phyloP scores from a whole-genome alignment of 148 eudicot genomes.

The Polygonum maritimum region DNA sequence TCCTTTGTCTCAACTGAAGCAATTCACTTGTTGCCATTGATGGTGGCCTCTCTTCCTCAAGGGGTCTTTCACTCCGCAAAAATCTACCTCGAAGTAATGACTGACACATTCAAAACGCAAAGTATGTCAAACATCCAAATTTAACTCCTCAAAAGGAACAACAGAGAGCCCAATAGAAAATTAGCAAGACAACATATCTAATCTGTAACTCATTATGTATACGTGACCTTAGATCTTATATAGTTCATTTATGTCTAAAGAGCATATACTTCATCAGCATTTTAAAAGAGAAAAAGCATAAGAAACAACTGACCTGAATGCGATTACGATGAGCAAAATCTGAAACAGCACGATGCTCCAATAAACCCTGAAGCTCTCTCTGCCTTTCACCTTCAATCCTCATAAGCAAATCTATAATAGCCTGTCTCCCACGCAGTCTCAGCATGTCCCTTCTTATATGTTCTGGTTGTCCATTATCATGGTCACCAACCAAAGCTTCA shows the following conservation, averaged over 20 bases:
- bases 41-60: constrained; percentile 72
- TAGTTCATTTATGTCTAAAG: neutral
- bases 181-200: neutral
- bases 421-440: constrained; percentile 93
- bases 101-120: constrained; percentile 25
- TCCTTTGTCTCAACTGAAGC: constrained; percentile 79
- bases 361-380: constrained; percentile 83
- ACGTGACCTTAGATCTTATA: neutral
- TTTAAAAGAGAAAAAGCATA: neutral
- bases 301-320: constrained; percentile 60
- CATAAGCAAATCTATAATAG: constrained; percentile 77
- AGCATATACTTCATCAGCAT: neutral
- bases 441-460: constrained; percentile 71
- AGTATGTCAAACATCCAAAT: neutral
- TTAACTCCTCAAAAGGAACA: neutral
- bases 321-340: constrained; percentile 98
- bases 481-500: constrained; percentile 37
- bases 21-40: constrained; percentile 74
- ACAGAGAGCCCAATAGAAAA: neutral
- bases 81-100: constrained; percentile 93
- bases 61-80: constrained; percentile 73
- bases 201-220: neutral
- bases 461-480: constrained; percentile 66
- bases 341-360: constrained; percentile 94
- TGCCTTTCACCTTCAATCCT: constrained; percentile 93